Conservation (phyloP, 345 rosid species). For the Eucalyptus guilfoylei region DNA sequence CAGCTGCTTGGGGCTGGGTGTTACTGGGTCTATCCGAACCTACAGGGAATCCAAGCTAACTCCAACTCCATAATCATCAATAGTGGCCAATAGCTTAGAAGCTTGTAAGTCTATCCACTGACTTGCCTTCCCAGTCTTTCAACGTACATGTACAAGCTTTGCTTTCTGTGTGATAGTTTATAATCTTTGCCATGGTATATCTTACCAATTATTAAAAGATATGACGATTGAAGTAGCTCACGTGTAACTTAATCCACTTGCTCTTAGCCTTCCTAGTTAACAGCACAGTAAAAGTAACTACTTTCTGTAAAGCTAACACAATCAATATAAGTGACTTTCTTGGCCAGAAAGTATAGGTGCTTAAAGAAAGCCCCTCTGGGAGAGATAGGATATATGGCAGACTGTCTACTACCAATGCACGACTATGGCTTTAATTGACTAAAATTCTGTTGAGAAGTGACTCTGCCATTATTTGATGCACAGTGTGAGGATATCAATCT, state of each 20-base stretch:
- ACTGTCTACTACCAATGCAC: neutral
- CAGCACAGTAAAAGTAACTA: neutral
- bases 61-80: neutral
- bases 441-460: neutral
- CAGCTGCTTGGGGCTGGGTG: neutral
- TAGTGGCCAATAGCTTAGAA: neutral
- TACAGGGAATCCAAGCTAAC: neutral
- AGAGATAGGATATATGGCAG: neutral
- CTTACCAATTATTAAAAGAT: neutral
- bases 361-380: neutral
- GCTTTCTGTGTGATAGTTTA: neutral
- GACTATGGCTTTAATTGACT: neutral
- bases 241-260: neutral
- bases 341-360: neutral
- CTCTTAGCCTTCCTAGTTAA: neutral
- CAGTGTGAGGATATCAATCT: neutral
- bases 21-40: neutral
- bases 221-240: neutral
- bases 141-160: neutral
- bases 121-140: neutral
- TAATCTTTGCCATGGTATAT: neutral
- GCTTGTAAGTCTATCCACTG: neutral
- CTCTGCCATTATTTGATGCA: neutral
- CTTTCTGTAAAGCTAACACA: neutral
- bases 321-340: neutral